phyloP scores from a whole-genome alignment of 345 rosid genomes.

The Pugionium dolabratum region DNA sequence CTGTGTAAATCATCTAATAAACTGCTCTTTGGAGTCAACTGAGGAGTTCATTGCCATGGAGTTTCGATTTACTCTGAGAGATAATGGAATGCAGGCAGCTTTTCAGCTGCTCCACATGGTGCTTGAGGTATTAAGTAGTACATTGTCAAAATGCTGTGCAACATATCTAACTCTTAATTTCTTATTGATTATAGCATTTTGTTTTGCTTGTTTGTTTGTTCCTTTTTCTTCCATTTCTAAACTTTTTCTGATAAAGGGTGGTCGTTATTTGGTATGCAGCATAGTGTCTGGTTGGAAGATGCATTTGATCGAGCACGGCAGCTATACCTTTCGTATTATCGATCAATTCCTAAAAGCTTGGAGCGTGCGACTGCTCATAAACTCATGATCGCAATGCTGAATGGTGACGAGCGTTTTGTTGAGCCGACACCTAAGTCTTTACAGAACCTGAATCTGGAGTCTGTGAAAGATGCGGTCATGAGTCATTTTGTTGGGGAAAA shows the following conservation, averaged over 20 bases:
- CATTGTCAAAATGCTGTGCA: conserved; percentile 1
- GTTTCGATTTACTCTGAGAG: conserved; percentile 93
- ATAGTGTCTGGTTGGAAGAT: conserved; percentile 98
- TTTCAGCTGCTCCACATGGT: conserved; percentile 99
- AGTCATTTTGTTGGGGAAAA: conserved; percentile 88
- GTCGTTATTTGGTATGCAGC: conserved; percentile 61
- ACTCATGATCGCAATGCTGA: conserved; percentile 95
- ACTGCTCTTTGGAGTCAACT: conserved; percentile 98
- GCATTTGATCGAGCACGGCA: conserved; percentile 99
- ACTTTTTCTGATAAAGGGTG: conserved; percentile 18
- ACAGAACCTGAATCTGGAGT: conserved; percentile 64
- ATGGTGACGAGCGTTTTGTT: conserved; percentile 94
- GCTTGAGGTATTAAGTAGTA: conserved; percentile 70
- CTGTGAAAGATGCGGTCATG: conserved; percentile 95
- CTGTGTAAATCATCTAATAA: conserved; percentile 95
- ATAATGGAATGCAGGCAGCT: conserved; percentile 98
- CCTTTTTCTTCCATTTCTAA: neutral
- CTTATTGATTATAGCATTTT: conserved; percentile 4
- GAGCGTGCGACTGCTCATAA: conserved; percentile 99
- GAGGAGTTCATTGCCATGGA: conserved; percentile 99
- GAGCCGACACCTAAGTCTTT: conserved; percentile 92
- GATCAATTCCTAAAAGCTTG: conserved; percentile 97
- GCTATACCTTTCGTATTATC: conserved; percentile 84
- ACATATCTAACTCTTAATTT: conserved; percentile 13
- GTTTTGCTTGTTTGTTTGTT: neutral